These are phyloP conservation scores for Fusarium sp. DNA, from an alignment of 2,329 filamentous ascomycete species.

Conservation along the genomic window DNA sequence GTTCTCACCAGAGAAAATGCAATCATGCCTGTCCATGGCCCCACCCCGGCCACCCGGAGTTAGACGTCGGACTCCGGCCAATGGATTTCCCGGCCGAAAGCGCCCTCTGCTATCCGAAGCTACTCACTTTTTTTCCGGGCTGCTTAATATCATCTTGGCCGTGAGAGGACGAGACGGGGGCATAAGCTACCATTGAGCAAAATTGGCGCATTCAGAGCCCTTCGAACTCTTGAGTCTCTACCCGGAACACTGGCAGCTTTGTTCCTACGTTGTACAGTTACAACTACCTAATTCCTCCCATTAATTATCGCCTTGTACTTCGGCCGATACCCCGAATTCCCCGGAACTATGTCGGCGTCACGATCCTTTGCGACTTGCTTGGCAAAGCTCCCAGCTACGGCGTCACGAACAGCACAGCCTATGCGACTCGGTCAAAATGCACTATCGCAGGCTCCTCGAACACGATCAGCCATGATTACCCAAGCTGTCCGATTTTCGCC, in stretches of 20 bases:
- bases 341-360: slow-evolving; percentile 51
- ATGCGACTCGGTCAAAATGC: slow-evolving; percentile 35
- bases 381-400: slow-evolving; percentile 50
- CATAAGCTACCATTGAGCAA: slow-evolving; percentile 47
- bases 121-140: slow-evolving; percentile 45
- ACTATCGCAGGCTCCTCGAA: slow-evolving; percentile 38
- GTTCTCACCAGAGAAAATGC: slow-evolving; percentile 49
- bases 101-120: slow-evolving; percentile 46
- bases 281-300: slow-evolving; percentile 8
- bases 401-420: slow-evolving; percentile 49
- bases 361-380: slow-evolving; percentile 52
- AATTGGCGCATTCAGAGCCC: slow-evolving; percentile 43
- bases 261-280: slow-evolving; percentile 11
- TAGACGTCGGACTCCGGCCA: slow-evolving; percentile 49
- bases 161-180: slow-evolving; percentile 50
- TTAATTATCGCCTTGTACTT: slow-evolving; percentile 19
- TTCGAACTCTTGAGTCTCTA: slow-evolving; percentile 28
- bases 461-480: slow-evolving; percentile 26
- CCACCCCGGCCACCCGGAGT: slow-evolving; percentile 43
- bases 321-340: slow-evolving; percentile 26
- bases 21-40: slow-evolving; percentile 47
- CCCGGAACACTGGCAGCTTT: slow-evolving; percentile 9
- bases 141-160: slow-evolving; percentile 50
- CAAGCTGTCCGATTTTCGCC: slow-evolving; percentile 30
- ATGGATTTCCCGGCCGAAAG: slow-evolving; percentile 54